These are phyloP conservation scores for Porcisia hertigi DNA, from an alignment of 208 protist species.

Conservation along the genomic window DNA sequence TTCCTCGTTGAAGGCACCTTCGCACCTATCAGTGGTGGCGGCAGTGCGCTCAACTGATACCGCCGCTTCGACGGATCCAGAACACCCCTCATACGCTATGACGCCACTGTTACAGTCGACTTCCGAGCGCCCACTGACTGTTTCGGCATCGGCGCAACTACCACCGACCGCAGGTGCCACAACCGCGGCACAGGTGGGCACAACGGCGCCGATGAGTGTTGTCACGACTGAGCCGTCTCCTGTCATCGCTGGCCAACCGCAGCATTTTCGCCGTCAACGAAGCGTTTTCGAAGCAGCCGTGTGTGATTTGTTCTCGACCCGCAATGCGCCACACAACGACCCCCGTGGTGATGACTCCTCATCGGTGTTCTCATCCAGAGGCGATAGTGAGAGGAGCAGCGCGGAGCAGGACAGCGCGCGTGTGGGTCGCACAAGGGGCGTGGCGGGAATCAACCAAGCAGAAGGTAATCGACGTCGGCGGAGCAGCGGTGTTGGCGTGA, in stretches of 20 bases:
- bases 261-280: not conserved
- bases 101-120: not conserved
- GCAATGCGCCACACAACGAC: not conserved
- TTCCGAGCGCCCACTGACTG: not conserved
- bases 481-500: not conserved
- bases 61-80: not conserved
- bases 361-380: not conserved
- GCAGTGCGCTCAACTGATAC: not conserved
- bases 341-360: not conserved
- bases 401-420: not conserved
- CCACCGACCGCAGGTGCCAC: not conserved
- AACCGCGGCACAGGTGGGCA: not conserved
- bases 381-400: not conserved
- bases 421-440: conserved; percentile 3
- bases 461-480: not conserved
- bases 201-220: not conserved
- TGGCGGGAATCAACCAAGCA: not conserved
- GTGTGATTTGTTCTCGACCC: conserved; percentile 3
- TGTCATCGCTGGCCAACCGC: not conserved
- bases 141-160: not conserved
- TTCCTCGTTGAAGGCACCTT: too few relatives aligned
- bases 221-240: not conserved
- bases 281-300: not conserved
- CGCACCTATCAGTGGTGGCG: not conserved
- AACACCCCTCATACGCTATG: not conserved